Evolutionary conservation across 495 filamentous ascomycete species (phyloP).

Genomic region (Aspergillus ellipticus): DNA sequence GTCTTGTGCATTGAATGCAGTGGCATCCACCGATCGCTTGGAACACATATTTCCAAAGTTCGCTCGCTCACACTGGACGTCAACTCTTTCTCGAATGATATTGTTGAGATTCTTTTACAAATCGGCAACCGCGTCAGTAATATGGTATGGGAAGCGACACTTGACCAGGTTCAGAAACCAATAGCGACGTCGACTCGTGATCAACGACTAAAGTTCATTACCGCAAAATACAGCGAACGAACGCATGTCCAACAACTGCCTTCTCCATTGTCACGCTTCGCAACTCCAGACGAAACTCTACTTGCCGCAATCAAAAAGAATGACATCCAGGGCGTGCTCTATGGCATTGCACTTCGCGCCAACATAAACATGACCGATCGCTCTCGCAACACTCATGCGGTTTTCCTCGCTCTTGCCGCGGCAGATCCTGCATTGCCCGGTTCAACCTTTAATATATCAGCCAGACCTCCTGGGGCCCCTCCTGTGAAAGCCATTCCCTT

Average conservation of each 20-base stretch:
- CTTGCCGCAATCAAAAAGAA: constrained; percentile 93
- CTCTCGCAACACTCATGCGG: constrained; percentile 77
- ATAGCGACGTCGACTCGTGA: constrained; percentile 74
- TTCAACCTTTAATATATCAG: constrained; percentile 36
- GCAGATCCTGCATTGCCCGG: constrained; percentile 80
- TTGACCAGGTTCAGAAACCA: constrained; percentile 71
- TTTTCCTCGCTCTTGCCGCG: constrained; percentile 90
- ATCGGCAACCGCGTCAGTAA: constrained; percentile 94
- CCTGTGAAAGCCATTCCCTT: constrained; percentile 55
- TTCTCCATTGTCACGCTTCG: constrained; percentile 68
- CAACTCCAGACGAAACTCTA: constrained; percentile 81
- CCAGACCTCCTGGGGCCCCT: constrained; percentile 25
- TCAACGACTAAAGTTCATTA: constrained; percentile 88
- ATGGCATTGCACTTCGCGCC: constrained; percentile 81
- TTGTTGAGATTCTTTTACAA: constrained; percentile 88
- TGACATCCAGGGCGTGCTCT: constrained; percentile 85
- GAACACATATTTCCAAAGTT: constrained; percentile 97
- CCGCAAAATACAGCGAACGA: constrained; percentile 85
- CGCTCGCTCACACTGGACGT: constrained; percentile 94
- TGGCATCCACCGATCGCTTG: constrained; percentile 93
- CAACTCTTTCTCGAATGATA: constrained; percentile 91
- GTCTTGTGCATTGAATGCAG: constrained; percentile 98
- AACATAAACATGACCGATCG: constrained; percentile 87
- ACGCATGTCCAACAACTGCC: constrained; percentile 77
- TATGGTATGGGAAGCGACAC: constrained; percentile 89